Percentiles rank a stretch among this genome's conserved stretches.
Evolutionary conservation across 2,329 filamentous ascomycete genomes (phyloP).

Genomic region (Cercospora nicotianae): DNA sequence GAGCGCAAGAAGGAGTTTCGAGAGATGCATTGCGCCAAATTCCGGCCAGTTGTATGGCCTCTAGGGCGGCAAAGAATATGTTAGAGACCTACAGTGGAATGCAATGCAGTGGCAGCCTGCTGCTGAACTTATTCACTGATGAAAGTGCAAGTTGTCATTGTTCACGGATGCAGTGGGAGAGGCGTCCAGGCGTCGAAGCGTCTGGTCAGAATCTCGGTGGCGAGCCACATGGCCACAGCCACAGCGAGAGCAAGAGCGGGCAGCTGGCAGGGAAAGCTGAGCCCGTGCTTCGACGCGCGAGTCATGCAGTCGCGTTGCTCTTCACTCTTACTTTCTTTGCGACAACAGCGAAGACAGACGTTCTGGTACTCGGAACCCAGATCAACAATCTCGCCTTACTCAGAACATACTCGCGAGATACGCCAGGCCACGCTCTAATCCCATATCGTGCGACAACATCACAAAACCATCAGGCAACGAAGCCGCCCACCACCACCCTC

Average conservation of each 20-base stretch:
- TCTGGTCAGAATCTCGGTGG: neutral
- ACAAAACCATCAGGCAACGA: slow-evolving; percentile 13
- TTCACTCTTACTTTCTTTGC: neutral
- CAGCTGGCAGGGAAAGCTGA: neutral
- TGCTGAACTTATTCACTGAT: neutral
- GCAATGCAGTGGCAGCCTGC: neutral
- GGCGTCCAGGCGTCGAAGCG: neutral
- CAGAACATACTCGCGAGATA: no score
- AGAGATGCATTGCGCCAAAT: slow-evolving; percentile 12
- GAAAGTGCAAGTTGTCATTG: neutral
- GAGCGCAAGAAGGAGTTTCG: slow-evolving; percentile 11
- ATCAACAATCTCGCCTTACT: no score
- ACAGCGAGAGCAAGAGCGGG: neutral
- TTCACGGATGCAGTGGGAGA: neutral
- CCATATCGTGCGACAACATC: neutral
- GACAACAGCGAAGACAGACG: neutral
- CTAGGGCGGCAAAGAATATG: neutral
- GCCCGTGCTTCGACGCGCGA: neutral
- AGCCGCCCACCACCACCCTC: neutral
- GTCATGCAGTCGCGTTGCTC: neutral
- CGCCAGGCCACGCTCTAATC: neutral
- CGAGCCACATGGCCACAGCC: neutral
- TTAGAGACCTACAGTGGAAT: neutral
- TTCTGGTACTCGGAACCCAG: no score
- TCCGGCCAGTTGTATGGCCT: neutral